phyloP scores from a whole-genome alignment of 1,284 basidiomycete genomes.

The Kalmanozyma brasiliensis region DNA sequence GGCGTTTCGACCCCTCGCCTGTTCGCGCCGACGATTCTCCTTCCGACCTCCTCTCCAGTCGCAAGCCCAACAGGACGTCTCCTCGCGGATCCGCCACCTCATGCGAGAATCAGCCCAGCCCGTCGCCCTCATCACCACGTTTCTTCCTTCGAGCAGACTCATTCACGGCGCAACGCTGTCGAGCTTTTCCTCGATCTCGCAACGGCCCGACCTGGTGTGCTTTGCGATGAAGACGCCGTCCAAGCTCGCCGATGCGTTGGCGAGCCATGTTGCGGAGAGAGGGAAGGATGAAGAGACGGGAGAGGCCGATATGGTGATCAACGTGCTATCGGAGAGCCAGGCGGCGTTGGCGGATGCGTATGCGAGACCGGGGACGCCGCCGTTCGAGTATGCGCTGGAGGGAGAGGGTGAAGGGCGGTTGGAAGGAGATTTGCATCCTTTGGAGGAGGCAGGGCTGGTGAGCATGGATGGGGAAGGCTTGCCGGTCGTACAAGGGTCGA shows the following conservation, averaged over 20 bases:
- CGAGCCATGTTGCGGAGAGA: not conserved
- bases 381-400: not conserved
- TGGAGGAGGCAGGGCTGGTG: slow-evolving; percentile 11
- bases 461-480: not conserved
- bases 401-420: not conserved
- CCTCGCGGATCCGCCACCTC: slow-evolving; percentile 19
- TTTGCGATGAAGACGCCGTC: slow-evolving; percentile 41
- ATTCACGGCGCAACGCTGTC: slow-evolving; percentile 48
- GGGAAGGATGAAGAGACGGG: not conserved
- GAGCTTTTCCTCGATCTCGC: slow-evolving; percentile 33
- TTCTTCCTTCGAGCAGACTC: slow-evolving; percentile 11
- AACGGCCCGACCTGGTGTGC: slow-evolving; percentile 31
- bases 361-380: slow-evolving; percentile 25
- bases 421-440: slow-evolving; percentile 14
- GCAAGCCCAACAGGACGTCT: not conserved
- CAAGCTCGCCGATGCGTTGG: slow-evolving; percentile 23
- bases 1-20: not conserved
- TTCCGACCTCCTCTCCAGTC: not conserved
- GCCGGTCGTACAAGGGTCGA: slow-evolving; percentile 6
- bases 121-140: slow-evolving; percentile 35
- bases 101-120: slow-evolving; percentile 45
- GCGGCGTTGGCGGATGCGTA: slow-evolving; percentile 22
- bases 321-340: slow-evolving; percentile 8
- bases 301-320: slow-evolving; percentile 23
- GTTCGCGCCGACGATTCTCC: not conserved